These are phyloP conservation scores for Lepidium sativum DNA, from an alignment of 345 rosid species.

Conservation along the genomic window DNA sequence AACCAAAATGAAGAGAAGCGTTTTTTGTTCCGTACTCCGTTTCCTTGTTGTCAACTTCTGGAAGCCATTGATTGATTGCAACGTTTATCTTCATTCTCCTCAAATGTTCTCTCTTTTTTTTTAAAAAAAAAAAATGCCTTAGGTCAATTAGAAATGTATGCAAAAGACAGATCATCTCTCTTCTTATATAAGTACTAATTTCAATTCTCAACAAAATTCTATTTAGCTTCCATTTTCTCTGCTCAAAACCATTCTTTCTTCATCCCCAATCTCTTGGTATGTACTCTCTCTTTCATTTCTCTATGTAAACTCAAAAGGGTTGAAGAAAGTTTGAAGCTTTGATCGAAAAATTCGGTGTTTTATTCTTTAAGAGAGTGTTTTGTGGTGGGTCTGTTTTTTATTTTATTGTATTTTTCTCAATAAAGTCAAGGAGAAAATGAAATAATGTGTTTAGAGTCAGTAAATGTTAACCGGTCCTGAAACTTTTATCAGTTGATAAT, in stretches of 20 bases:
- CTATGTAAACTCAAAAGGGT: too few species aligned
- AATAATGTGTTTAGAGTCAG: not conserved
- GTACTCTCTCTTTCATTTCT: too few species aligned
- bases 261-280: constrained; percentile 3
- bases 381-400: constrained; percentile 5
- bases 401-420: not conserved
- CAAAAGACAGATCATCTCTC: not conserved
- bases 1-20: not conserved
- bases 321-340: constrained; percentile 12
- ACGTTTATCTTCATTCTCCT: constrained; percentile 14
- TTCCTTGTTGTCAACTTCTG: constrained; percentile 31
- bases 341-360: constrained; percentile 4
- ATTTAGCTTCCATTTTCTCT: constrained; percentile 8
- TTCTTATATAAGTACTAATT: not conserved
- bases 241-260: constrained; percentile 7
- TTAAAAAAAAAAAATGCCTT: not conserved
- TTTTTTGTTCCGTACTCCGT: too few species aligned
- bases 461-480: not conserved
- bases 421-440: not conserved
- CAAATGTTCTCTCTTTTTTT: not conserved
- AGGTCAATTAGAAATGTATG: constrained; percentile 13
- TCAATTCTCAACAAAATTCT: not conserved
- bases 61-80: constrained; percentile 20
- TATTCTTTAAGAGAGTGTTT: constrained; percentile 1
- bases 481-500: too few species aligned